Evolutionary conservation across 345 rosid genomes (phyloP), one percentile per base, ranked within the genome.

Genomic region (Rhizophora mangle): DNA sequence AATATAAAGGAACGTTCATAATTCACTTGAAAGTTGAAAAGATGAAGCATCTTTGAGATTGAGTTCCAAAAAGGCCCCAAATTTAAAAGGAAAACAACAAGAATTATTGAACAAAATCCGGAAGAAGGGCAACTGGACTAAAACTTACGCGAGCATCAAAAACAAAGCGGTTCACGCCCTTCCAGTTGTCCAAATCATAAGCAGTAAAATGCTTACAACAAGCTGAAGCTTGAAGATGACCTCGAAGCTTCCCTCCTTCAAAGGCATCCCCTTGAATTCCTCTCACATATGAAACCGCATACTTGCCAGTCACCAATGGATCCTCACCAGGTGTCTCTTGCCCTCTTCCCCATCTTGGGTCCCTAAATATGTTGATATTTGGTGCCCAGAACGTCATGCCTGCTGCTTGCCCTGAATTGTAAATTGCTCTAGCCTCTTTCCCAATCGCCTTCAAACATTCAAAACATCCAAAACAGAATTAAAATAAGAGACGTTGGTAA

Each of bases 271-370:
- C 79, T 65, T 71, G 79, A 56, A 76, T 8, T 30, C 79, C 79
- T 66, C 75, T 76, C 39, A 71, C 79, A 62, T 54, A 76, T 8
- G 79, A 76, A n/a, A 67, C 72, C 13, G 72, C 79, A 71, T 76
- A 76, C 34, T 67, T 71, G 54, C 68, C 68, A 6, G 79, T 67
- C 63, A 76, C 10, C 24, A 66, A 32, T 37, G 79, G 79, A 62
- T 76, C 79, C 64, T 76, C 79, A 5, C 79, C 79, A 1, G 79
- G 79, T 15, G 79, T 76, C 43, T 76, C 79, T 39, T 76, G 79
- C 20, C 79, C 79, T 62, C 79, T 76, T 13, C 79, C 79, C 79
- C 79, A 76, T 62, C 79, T 76, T 18, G 79, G 79, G 72, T 76
- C 79, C 71, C 79, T 71, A 47, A 76, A 76, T 29, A 76, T 71